phyloP scores from a whole-genome alignment of 139 green algal genomes.

The Cymbomonas tetramitiformis region DNA sequence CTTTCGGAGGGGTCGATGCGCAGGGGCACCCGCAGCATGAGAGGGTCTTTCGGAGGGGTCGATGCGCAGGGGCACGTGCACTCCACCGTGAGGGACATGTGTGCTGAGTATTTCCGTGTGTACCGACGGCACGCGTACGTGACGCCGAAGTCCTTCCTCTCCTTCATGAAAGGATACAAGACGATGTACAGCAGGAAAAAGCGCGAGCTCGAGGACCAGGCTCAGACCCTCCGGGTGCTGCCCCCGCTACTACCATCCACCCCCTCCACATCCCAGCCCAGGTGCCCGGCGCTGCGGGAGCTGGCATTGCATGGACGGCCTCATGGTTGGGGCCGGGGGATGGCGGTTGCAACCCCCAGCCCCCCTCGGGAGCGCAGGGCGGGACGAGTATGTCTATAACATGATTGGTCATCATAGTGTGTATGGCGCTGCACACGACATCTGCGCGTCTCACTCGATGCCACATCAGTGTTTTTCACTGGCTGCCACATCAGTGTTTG shows the following conservation, averaged over 20 bases:
- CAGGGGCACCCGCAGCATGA: slow-evolving; percentile 80
- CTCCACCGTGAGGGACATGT: slow-evolving; percentile 50
- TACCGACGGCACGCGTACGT: slow-evolving; percentile 71
- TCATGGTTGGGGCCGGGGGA: no score
- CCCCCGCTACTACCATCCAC: slow-evolving; percentile 63
- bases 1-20: slow-evolving; percentile 35
- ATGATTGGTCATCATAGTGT: no score
- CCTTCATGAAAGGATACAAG: slow-evolving; percentile 75
- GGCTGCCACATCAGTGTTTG: no score
- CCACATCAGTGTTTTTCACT: no score
- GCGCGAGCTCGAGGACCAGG: slow-evolving; percentile 41
- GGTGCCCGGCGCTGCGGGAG: no score
- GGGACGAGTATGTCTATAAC: no score
- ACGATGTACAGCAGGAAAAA: slow-evolving; percentile 35
- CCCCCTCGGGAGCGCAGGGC: no score
- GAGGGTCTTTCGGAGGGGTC: no score
- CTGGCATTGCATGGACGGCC: no score
- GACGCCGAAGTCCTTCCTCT: slow-evolving; percentile 83
- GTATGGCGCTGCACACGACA: no score
- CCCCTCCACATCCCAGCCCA: slow-evolving; percentile 63
- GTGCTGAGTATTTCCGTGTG: slow-evolving; percentile 43
- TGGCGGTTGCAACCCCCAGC: no score
- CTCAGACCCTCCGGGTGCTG: slow-evolving; percentile 63
- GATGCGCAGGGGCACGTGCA: slow-evolving; percentile 72
- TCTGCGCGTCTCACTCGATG: no score